phyloP scores from a whole-genome alignment of 805 yeast species.

The Maudiozyma pseudohumilis region DNA sequence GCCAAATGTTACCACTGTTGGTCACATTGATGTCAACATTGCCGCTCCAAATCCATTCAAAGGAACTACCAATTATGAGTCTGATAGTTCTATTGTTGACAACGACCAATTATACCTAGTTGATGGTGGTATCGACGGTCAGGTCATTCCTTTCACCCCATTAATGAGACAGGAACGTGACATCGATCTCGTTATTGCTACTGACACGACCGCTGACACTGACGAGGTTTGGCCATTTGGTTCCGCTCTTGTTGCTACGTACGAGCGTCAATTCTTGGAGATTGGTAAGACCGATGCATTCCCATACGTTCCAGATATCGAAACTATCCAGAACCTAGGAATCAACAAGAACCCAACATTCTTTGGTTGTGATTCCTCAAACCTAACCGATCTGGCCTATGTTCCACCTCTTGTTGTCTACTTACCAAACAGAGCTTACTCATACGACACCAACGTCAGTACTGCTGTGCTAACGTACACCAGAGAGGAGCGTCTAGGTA shows the following conservation, averaged over 20 bases:
- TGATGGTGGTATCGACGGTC: constrained; percentile 64
- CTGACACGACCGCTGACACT: constrained; percentile 59
- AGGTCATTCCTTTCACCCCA: constrained; percentile 54
- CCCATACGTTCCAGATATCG: constrained; percentile 69
- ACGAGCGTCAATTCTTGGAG: constrained; percentile 46
- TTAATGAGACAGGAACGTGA: constrained; percentile 48
- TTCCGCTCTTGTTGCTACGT: constrained; percentile 44
- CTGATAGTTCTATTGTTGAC: constrained; percentile 30
- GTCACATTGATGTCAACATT: constrained; percentile 56
- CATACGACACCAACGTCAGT: constrained; percentile 56
- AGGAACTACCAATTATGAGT: constrained; percentile 28
- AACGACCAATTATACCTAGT: constrained; percentile 42
- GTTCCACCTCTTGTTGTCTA: constrained; percentile 72
- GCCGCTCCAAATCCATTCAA: constrained; percentile 68
- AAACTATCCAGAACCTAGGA: constrained; percentile 48
- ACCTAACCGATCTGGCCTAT: constrained; percentile 44
- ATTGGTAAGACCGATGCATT: constrained; percentile 49
- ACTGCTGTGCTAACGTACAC: constrained; percentile 57
- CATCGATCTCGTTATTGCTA: constrained; percentile 56
- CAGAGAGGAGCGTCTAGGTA: constrained; percentile 43
- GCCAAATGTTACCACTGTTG: constrained; percentile 34
- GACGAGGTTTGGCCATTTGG: constrained; percentile 58
- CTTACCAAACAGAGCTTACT: constrained; percentile 61
- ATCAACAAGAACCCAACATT: constrained; percentile 63
- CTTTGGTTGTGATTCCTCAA: constrained; percentile 69